A percentile compares a stretch with the other conserved stretches of the same genome.
phyloP scores from a whole-genome alignment of 371 early-diverging fungal species.

The Rhizopus delemar region DNA sequence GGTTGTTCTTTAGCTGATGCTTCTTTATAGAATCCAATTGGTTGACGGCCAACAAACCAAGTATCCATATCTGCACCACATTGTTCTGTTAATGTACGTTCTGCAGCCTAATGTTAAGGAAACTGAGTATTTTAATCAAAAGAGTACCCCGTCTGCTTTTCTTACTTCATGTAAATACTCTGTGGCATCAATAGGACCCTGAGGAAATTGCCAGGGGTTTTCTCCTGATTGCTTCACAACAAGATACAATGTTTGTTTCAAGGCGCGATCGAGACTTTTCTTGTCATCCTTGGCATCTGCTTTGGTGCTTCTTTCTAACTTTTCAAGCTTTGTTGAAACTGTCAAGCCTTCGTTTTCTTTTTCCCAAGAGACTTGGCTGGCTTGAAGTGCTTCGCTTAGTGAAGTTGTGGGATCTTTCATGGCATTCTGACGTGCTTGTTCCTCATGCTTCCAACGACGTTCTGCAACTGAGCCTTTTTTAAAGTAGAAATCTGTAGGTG shows the following conservation, averaged over 20 bases:
- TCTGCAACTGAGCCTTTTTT: constrained; percentile 88
- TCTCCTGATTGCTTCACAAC: constrained; percentile 62
- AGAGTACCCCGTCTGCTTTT: not conserved
- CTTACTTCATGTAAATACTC: constrained; percentile 76
- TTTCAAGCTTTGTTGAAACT: constrained; percentile 40
- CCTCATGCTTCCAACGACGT: constrained; percentile 67
- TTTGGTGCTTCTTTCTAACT: constrained; percentile 59
- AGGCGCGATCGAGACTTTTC: constrained; percentile 74
- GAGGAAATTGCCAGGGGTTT: constrained; percentile 77
- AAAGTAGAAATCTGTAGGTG: constrained; percentile 85
- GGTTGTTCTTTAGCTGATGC: constrained; percentile 36
- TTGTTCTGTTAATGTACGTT: constrained; percentile 67
- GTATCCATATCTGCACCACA: constrained; percentile 82
- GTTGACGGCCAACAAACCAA: constrained; percentile 84
- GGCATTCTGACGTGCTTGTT: constrained; percentile 46
- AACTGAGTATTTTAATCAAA: not conserved
- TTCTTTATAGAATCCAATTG: constrained; percentile 72
- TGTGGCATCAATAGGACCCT: constrained; percentile 60
- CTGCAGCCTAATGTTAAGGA: constrained; percentile 58
- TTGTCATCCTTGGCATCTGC: constrained; percentile 70
- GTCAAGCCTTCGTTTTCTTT: constrained; percentile 52
- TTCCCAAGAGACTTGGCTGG: constrained; percentile 33
- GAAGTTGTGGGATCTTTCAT: constrained; percentile 35
- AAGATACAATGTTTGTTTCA: constrained; percentile 74
- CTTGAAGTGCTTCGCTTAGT: constrained; percentile 35